These are phyloP conservation scores for Termitomyces sp. DNA, from an alignment of 768 basidiomycete species.

Conservation along the genomic window DNA sequence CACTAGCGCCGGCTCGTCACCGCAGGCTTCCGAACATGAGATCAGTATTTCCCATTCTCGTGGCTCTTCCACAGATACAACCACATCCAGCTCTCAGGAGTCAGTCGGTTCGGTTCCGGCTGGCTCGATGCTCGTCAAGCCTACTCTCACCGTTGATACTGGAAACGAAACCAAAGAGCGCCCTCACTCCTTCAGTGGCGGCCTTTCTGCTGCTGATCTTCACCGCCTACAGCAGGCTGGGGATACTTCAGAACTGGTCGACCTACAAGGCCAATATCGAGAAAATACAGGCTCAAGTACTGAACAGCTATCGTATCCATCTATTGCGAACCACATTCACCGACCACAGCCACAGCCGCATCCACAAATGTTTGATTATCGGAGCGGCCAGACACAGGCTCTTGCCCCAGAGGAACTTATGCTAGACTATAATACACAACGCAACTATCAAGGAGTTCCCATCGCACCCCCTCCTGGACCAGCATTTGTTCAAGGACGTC, in stretches of 20 bases:
- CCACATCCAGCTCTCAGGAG: constrained; percentile 53
- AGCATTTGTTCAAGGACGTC: constrained; percentile 47
- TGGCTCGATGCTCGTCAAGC: constrained; percentile 51
- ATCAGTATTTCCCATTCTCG: constrained; percentile 70
- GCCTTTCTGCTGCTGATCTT: constrained; percentile 66
- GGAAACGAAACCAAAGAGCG: constrained; percentile 63
- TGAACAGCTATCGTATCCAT: constrained; percentile 59
- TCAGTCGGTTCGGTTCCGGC: constrained; percentile 46
- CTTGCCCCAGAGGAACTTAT: constrained; percentile 34
- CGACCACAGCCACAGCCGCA: constrained; percentile 43
- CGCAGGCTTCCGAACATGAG: constrained; percentile 61
- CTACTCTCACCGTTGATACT: constrained; percentile 47
- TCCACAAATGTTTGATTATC: constrained; percentile 48
- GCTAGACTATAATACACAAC: constrained; percentile 53
- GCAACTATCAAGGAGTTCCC: constrained; percentile 37
- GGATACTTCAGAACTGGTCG: constrained; percentile 32
- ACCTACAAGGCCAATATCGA: constrained; percentile 42
- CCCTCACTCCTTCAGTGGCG: constrained; percentile 79
- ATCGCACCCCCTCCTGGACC: constrained; percentile 29
- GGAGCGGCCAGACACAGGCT: constrained; percentile 29
- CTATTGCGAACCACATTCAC: constrained; percentile 51
- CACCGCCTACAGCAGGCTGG: constrained; percentile 70
- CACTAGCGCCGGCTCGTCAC: constrained; percentile 69
- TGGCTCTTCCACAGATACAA: constrained; percentile 77
- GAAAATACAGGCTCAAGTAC: constrained; percentile 32